Base-by-base conservation (phyloP, 108 stramenopile genomes). In the Pelagomonas calceolata region DNA sequence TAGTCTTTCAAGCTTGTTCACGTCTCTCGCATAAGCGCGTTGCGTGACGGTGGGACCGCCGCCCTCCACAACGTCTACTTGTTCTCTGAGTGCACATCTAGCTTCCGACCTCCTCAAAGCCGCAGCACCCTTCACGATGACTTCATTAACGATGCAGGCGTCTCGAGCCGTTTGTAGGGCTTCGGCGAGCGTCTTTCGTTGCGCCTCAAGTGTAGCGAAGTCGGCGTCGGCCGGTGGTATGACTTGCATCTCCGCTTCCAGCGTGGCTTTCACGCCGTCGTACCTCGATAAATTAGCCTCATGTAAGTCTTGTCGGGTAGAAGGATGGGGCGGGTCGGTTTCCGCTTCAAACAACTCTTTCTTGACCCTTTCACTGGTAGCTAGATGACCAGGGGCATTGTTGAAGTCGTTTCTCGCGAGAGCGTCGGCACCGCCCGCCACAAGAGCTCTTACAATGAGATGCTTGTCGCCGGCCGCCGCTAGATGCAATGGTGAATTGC, bases 401-500 rank as follows among this genome's bases (percentile, higher is more conserved):
- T 46, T 71, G 66, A 73, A 81, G 29, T 71, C 68, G 75, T 81
- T 81, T 16, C 51, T 60, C 70, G 12, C 18, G 30, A 33, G 64
- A 1, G 72, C 65, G 66, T 75, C 75, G 29, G 77, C 68, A 26
- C 76, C 80, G 51, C 78, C 76, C 30, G 69, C 37, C 4, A 78
- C 32, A 36, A 81, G 75, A 10, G 63, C 71, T 0, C 72, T 36
- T 16, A 78, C 32, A 30, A 78, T 71, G n/a, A 32, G 46, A 51
- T 60, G 64, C 70, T 78, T 74, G 32, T 74, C 77, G 14, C 67
- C 46, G 10, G 75, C 67, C 0, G 80, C 80, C 16, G 78, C 78
- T 37, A 78, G 69, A 37, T 81, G 80, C 32, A 78, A 65, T 15
- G 75, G 66, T 30, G 78, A 76, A 74, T 81, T 81, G 32, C 77